phyloP scores from a whole-genome alignment of 164 flowering plant species.

The Malania oleifera region DNA sequence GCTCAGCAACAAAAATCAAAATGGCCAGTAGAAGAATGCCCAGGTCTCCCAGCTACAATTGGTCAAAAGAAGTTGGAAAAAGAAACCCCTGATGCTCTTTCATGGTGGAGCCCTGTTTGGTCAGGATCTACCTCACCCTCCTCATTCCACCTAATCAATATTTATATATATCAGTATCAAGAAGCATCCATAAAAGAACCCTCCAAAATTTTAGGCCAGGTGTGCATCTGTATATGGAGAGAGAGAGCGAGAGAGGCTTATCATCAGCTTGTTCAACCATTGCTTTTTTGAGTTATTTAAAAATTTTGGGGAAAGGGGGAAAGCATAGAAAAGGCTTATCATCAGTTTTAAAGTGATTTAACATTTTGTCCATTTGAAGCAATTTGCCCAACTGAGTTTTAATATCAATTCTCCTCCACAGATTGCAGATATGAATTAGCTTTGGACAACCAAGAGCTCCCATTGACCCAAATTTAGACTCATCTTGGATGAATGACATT shows the following conservation, averaged over 20 bases:
- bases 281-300: too few relatives aligned
- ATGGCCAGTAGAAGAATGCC: conserved; percentile 24
- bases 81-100: conserved; percentile 3
- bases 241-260: background rate
- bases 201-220: conserved; percentile 9
- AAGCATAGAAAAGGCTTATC: too few relatives aligned
- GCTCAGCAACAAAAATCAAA: conserved; percentile 15
- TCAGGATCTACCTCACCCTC: conserved; percentile 11
- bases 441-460: too few relatives aligned
- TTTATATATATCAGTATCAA: conserved; percentile 7
- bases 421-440: too few relatives aligned
- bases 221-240: background rate
- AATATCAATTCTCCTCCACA: too few relatives aligned
- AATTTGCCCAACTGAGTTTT: too few relatives aligned
- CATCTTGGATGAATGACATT: too few relatives aligned
- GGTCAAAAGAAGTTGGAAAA: conserved; percentile 36
- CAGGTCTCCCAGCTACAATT: conserved; percentile 19
- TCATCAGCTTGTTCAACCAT: too few relatives aligned
- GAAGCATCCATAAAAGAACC: conserved; percentile 11
- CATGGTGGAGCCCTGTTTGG: conserved; percentile 24
- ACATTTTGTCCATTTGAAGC: too few relatives aligned
- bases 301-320: too few relatives aligned
- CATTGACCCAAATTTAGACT: too few relatives aligned
- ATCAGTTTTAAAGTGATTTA: too few relatives aligned
- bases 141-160: background rate